Evolutionary conservation across 208 protist genomes (phyloP).

Genomic region (Strigomonas oncopelti): DNA sequence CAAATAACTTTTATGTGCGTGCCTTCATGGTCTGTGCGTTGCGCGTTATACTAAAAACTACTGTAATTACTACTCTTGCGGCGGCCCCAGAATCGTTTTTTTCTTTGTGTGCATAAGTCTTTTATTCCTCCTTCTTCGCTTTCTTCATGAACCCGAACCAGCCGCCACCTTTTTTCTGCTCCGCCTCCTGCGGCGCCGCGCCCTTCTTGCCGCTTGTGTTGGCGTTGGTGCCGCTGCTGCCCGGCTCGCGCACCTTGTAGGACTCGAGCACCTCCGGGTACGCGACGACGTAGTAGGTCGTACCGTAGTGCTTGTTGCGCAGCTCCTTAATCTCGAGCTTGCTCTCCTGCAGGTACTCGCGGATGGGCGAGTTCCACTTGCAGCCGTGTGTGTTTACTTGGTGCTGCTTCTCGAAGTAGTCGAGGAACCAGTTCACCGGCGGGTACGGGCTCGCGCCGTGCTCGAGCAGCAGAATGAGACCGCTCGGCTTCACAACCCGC

Average conservation of each 20-base stretch:
- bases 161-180: background rate
- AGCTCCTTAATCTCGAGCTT: conserved; percentile 81
- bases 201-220: background rate
- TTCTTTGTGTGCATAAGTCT: background rate
- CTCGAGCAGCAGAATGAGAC: conserved; percentile 87
- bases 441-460: conserved; percentile 80
- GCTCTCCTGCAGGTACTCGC: conserved; percentile 68
- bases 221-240: background rate
- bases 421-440: conserved; percentile 85
- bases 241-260: conserved; percentile 39
- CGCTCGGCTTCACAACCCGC: conserved; percentile 84
- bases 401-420: conserved; percentile 78
- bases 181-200: background rate
- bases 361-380: conserved; percentile 82
- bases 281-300: conserved; percentile 86
- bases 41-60: too few species aligned
- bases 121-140: background rate
- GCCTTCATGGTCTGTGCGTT: too few species aligned
- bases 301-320: conserved; percentile 89
- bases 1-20: too few species aligned
- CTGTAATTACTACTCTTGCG: too few species aligned
- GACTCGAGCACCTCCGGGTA: conserved; percentile 79
- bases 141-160: conserved; percentile 1
- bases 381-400: conserved; percentile 84
- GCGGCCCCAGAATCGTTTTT: background rate